Base-by-base conservation (phyloP, 371 early-diverging fungal species). In the Blastocladiella emersonii region DNA sequence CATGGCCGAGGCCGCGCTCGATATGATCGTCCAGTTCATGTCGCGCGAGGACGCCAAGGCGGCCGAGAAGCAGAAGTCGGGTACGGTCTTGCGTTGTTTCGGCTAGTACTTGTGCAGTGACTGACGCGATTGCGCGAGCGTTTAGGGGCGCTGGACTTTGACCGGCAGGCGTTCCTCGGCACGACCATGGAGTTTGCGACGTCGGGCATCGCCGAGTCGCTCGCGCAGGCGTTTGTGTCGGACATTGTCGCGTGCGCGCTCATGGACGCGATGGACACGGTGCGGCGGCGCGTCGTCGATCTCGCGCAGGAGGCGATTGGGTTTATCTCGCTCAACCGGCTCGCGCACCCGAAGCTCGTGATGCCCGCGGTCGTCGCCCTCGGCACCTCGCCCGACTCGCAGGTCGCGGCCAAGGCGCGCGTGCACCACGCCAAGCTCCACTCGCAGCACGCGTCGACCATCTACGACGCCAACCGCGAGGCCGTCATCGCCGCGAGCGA, bases 351-450 rank as follows among this genome's bases (percentile, higher is more conserved):
- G 8, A 59, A 59, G 23, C 30, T 59, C 74, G 76, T 59, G 66
- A 85, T 93, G 75, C 89, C 95, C 8, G 84, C 80, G 8, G 75
- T 95, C 34, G 82, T 90, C 19, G 92, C 93, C 0, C 80, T 95
- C 63, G 85, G 89, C 67, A 83, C 92, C 1, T 80, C 84, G 57
- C 76, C 80, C 0, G 82, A 88, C 63, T 39, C 69, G 0, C 69
- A 64, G 1, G 66, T 92, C 17, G 78, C 90, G 21, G 82, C 76
- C 27, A 85, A 84, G 39, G 87, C 91, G 0, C 75, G 82, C 48
- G 74, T 75, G 63, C 69, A 91, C 35, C 91, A 95, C 70, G 72
- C 74, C 45, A 82, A 83, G 56, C 74, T 91, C 10, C 81, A 84
- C 69, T 83, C 81, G 62, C 93, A 93, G 72, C 88, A 91, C 65